phyloP scores from a whole-genome alignment of 129 eudicot genomes.

The Lonicera japonica region DNA sequence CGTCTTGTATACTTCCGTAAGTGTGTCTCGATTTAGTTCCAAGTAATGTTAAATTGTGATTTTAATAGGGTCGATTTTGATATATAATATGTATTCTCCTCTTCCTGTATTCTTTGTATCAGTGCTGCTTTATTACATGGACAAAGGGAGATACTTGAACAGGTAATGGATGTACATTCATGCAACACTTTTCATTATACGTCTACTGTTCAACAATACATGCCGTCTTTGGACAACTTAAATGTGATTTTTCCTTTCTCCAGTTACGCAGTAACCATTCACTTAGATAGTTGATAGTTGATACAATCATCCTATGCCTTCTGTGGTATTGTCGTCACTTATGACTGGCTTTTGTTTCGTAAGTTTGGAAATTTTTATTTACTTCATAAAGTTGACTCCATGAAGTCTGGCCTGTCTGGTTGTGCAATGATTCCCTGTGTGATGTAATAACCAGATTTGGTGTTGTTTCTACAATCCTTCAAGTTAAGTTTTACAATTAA shows the following conservation, averaged over 20 bases:
- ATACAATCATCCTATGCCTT: background rate
- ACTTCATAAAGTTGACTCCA: background rate
- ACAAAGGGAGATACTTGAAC: slow-evolving; percentile 62
- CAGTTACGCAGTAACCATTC: background rate
- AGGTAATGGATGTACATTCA: slow-evolving; percentile 30
- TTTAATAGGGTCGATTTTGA: background rate
- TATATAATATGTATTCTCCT: background rate
- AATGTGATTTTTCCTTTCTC: background rate
- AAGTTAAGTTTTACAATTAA: too few species aligned
- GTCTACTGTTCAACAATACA: too few species aligned
- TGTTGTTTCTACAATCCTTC: too few species aligned
- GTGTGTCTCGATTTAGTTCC: slow-evolving; percentile 17
- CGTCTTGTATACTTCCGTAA: slow-evolving; percentile 84
- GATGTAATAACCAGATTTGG: background rate
- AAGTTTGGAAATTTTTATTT: background rate
- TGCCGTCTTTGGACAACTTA: background rate
- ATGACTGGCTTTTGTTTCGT: background rate
- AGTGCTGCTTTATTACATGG: slow-evolving; percentile 91
- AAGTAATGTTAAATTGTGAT: too few species aligned
- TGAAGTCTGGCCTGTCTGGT: background rate
- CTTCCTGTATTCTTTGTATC: slow-evolving; percentile 4
- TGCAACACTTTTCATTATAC: background rate
- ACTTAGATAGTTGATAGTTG: too few species aligned
- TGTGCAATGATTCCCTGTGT: background rate
- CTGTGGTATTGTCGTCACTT: background rate